Conservation (phyloP, 768 basidiomycete genomes). For the Leccinum ochraceum region DNA sequence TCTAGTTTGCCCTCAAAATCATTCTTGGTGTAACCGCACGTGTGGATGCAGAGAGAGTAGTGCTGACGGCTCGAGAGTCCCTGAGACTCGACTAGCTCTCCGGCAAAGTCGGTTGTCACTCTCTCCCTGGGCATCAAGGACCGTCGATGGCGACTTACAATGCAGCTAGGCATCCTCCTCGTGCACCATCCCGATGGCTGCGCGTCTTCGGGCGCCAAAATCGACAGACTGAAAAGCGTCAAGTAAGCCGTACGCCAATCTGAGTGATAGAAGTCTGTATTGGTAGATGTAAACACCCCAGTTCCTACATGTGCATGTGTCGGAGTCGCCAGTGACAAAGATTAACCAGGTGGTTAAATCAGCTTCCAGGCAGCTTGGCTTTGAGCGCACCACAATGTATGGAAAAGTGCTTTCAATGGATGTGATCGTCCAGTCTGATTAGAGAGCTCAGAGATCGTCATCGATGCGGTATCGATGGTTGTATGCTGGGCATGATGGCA, state of each 20-base stretch:
- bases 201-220: conserved; percentile 27
- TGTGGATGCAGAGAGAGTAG: background rate
- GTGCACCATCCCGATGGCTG: conserved; percentile 20
- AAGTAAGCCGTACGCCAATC: background rate
- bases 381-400: background rate
- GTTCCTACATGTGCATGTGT: conserved; percentile 9
- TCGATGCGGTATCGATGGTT: background rate
- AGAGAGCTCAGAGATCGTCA: background rate
- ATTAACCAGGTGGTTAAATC: conserved; percentile 8
- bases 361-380: background rate
- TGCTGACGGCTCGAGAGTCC: conserved; percentile 31
- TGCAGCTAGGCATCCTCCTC: conserved; percentile 26
- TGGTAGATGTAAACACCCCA: conserved; percentile 14
- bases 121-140: conserved; percentile 13
- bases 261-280: background rate
- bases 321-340: background rate
- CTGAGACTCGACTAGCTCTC: conserved; percentile 24
- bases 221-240: conserved; percentile 15
- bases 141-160: conserved; percentile 34
- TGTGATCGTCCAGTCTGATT: background rate
- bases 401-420: background rate
- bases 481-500: background rate
- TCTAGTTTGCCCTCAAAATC: background rate
- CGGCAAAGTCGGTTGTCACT: conserved; percentile 32
- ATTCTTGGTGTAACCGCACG: background rate